Conservation (phyloP, 371 early-diverging fungal genomes). For the Encephalitozoon intestinalis region DNA sequence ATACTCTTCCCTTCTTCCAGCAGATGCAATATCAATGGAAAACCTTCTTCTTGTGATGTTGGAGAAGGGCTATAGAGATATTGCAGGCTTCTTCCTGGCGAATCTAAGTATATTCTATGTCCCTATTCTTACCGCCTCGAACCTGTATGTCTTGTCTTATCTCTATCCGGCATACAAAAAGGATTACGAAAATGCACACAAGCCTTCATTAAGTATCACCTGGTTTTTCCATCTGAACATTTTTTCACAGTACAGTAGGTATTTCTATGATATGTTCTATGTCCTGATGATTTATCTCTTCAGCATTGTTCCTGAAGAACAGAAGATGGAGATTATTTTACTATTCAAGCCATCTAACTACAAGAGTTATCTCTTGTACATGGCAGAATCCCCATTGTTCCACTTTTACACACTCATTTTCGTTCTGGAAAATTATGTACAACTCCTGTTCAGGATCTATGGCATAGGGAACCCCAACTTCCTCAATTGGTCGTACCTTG, state of each 20-base stretch:
- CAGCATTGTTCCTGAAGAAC: not conserved
- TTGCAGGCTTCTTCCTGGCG: not conserved
- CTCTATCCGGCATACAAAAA: not conserved
- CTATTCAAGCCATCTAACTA: slow-evolving; percentile 20
- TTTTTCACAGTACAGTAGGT: not conserved
- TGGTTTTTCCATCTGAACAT: slow-evolving; percentile 24
- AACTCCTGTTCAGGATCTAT: not conserved
- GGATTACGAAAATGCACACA: not conserved
- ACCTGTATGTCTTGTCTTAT: not conserved
- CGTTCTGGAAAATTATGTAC: not conserved
- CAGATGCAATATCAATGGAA: not conserved
- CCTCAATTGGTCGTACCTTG: slow-evolving; percentile 11
- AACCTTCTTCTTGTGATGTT: not conserved
- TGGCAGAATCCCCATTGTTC: not conserved
- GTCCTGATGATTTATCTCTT: not conserved
- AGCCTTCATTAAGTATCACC: slow-evolving; percentile 20
- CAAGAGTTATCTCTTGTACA: slow-evolving; percentile 13
- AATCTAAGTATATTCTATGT: not conserved
- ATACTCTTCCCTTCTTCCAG: not conserved
- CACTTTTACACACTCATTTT: slow-evolving; percentile 9
- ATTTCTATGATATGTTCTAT: slow-evolving; percentile 15
- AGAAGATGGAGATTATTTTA: slow-evolving; percentile 4
- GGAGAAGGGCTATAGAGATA: not conserved
- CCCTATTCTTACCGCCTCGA: not conserved
- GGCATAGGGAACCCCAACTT: slow-evolving; percentile 35